Conservation (phyloP, 129 eudicot species). For the Logfia minima region DNA sequence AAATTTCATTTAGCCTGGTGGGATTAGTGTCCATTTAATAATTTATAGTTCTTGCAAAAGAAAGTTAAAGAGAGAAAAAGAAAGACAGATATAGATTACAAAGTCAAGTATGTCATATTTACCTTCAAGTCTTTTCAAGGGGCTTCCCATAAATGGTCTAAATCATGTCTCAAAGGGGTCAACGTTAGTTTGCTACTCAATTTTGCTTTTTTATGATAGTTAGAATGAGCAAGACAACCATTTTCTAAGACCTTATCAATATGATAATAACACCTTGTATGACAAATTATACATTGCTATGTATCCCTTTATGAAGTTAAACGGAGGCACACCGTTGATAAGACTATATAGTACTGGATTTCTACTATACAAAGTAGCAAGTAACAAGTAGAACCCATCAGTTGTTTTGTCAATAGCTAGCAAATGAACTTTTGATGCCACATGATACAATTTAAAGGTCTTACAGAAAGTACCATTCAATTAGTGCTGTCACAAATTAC, state of each 20-base stretch:
- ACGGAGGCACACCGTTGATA: background rate
- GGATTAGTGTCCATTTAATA: background rate
- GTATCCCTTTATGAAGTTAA: background rate
- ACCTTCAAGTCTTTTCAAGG: conserved; percentile 10
- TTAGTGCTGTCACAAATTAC: conserved; percentile 32
- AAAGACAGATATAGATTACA: background rate
- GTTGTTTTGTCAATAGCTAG: conserved; percentile 36
- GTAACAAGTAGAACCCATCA: conserved; percentile 20
- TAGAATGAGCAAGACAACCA: conserved; percentile 22
- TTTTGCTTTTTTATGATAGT: conserved; percentile 2
- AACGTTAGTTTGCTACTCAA: conserved; percentile 5
- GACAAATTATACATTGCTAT: conserved; percentile 15
- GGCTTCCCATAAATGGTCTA: conserved; percentile 2
- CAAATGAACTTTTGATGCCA: conserved; percentile 39
- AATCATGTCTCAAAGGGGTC: conserved; percentile 11
- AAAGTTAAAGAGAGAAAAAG: background rate
- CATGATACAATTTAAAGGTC: conserved; percentile 38
- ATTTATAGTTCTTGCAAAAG: conserved; percentile 25
- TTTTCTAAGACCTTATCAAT: conserved; percentile 7
- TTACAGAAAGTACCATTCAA: conserved; percentile 36
- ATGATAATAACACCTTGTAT: conserved; percentile 2
- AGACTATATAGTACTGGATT: conserved; percentile 18
- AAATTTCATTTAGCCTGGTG: conserved; percentile 6
- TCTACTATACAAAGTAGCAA: conserved; percentile 8
- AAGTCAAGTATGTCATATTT: conserved; percentile 6